phyloP scores from a whole-genome alignment of 306 rosid genomes.

The Cajanus cajan region DNA sequence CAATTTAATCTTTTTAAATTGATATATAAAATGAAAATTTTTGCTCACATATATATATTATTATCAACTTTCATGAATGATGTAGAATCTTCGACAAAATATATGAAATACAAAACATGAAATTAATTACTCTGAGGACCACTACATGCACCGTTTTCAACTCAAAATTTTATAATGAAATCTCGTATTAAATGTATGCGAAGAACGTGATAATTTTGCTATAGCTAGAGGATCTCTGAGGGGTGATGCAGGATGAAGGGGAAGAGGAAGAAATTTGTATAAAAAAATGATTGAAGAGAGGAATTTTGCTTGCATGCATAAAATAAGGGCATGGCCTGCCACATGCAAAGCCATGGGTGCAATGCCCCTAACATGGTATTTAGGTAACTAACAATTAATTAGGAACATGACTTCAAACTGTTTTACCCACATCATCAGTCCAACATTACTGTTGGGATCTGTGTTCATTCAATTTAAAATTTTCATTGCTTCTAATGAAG shows the following conservation, averaged over 20 bases:
- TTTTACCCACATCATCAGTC: constrained; percentile 40
- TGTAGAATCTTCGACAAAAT: too few species aligned
- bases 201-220: constrained; percentile 40
- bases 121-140: background rate
- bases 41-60: too few species aligned
- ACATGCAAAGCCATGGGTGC: constrained; percentile 53
- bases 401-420: constrained; percentile 35
- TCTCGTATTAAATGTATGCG: constrained; percentile 7
- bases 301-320: background rate
- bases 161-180: constrained; percentile 8
- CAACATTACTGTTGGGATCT: constrained; percentile 31
- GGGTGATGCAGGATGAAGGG: constrained; percentile 47
- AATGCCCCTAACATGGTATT: constrained; percentile 39
- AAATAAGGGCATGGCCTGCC: constrained; percentile 31
- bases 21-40: too few species aligned
- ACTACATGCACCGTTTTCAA: constrained; percentile 2
- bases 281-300: background rate
- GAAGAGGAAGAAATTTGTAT: background rate
- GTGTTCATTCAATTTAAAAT: background rate
- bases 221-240: constrained; percentile 24
- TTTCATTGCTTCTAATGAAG: background rate
- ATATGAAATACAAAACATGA: too few species aligned
- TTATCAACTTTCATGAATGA: too few species aligned
- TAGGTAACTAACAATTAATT: constrained; percentile 19
- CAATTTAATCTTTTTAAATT: too few species aligned